Evolutionary conservation across 352 stramenopile species (phyloP), one percentile per base, ranked within the genome.

Genomic region (Globisporangium nunn): DNA sequence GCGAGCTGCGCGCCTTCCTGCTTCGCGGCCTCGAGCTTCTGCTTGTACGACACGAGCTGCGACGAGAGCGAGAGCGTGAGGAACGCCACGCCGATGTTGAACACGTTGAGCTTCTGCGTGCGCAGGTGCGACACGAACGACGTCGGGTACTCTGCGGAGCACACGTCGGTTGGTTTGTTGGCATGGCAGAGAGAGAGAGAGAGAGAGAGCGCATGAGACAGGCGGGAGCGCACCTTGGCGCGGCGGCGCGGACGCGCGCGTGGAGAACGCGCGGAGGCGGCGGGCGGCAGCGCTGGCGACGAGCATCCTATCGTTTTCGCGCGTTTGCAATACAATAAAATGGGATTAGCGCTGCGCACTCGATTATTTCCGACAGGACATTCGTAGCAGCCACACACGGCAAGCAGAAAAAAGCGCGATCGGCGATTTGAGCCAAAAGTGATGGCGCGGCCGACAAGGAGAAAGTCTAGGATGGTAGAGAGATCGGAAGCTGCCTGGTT

Each of bases 61-160:
- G 79, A 88, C 49, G 84, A 89, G n/a, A 93, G 72, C 49, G 84
- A 93, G 37, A 93, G 67, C 63, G 84, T 90, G 56, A 93, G 66
- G 66, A 91, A 88, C 6, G 81, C 81, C 12, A 93, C 63, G 43
- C 84, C 81, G 50, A 93, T 87, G 70, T 91, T 91, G 63, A 92
- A 93, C 63, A 88, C 74, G 52, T 91, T 93, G 50, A 91, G 69
- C 62, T 90, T 90, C 63, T 93, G 78, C 23, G 70, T 89, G 61
- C 70, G 70, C 53, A 91, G 55, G 59, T 93, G 79, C 45, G 77
- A 85, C 51, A 91, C 57, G 65, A 93, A 93, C 48, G 81, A 91
- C 59, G 69, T 88, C 35, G 84, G 84, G 69, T 93, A 93, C 56
- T 84, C 80, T 87, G 50, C 6, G 2, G 3, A 14, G 7, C 35